Evolutionary conservation across 176 grass and related monocot genomes (phyloP).

Genomic region (Coix lacrymajobi): DNA sequence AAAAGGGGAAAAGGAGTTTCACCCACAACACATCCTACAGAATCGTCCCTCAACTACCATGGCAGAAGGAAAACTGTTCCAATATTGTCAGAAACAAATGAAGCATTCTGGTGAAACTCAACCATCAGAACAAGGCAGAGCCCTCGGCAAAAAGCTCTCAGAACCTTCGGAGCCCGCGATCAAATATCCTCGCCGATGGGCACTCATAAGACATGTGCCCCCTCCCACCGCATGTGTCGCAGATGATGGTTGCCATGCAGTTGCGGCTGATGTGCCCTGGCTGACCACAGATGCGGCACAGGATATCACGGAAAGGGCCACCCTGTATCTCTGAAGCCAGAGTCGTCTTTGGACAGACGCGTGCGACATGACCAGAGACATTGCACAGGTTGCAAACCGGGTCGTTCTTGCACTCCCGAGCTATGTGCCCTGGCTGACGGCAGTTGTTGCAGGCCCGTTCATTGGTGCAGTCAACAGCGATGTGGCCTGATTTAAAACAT

Average conservation of each 20-base stretch:
- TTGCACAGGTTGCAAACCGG: slow-evolving; percentile 86
- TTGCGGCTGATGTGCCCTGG: slow-evolving; percentile 69
- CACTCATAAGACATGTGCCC: slow-evolving; percentile 84
- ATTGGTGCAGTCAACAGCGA: slow-evolving; percentile 73
- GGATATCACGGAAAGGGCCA: slow-evolving; percentile 40
- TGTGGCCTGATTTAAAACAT: slow-evolving; percentile 77
- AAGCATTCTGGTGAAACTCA: not conserved
- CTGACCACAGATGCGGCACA: slow-evolving; percentile 67
- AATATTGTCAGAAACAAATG: slow-evolving; percentile 19
- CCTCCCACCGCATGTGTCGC: slow-evolving; percentile 81
- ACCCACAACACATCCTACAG: slow-evolving; percentile 19
- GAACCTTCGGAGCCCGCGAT: slow-evolving; percentile 55
- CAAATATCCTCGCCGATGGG: slow-evolving; percentile 63
- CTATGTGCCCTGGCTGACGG: slow-evolving; percentile 74
- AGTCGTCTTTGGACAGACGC: slow-evolving; percentile 65
- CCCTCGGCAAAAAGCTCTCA: slow-evolving; percentile 16
- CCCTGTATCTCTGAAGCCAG: slow-evolving; percentile 63
- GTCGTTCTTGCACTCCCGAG: slow-evolving; percentile 81
- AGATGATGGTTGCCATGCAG: slow-evolving; percentile 62
- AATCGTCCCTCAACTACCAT: slow-evolving; percentile 13
- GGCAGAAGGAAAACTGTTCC: slow-evolving; percentile 1
- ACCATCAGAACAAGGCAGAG: slow-evolving; percentile 27
- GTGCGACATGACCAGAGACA: slow-evolving; percentile 74
- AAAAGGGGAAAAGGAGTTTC: not conserved
- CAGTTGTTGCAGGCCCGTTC: slow-evolving; percentile 94